Base-by-base conservation (phyloP, 2,329 filamentous ascomycete genomes). In the Phialemoniopsis sp. region DNA sequence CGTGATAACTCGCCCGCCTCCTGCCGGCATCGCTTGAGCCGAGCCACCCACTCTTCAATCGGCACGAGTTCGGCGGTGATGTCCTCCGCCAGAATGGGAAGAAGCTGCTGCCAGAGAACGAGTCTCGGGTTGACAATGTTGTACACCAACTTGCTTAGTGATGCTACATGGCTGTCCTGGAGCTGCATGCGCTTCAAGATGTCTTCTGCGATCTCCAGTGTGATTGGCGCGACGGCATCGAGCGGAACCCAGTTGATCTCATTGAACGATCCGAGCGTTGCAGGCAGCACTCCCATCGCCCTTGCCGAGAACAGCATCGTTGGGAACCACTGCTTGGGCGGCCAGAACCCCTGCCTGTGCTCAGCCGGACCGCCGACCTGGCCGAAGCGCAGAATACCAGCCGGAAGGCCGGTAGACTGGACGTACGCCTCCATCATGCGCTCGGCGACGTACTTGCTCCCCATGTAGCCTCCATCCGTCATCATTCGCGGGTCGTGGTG, bases 281-380 rank as follows among this genome's bases (percentile, higher is more conserved):
- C 41, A 0, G 78, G 77, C 3, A 80, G 50, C 6, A 64, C 54
- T 0, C 68, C 65, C 2, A 81, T n/a, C n/a, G n/a, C n/a, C n/a
- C n/a, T n/a, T n/a, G n/a, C n/a, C n/a, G n/a, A n/a, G n/a, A n/a
- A n/a, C n/a, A n/a, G n/a, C n/a, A n/a, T n/a, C n/a, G 58, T 65
- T 0, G 78, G 78, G 3, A 82, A 51, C 70, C 75, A 81, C 44
- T 82, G 78, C 9, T 73, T 64, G 16, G 55, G 59, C 43, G 76
- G 79, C 78, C 78, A 82, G 18, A 50, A 46, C 0, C 76, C 76
- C 8, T 51, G 13, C 58, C 53, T 15, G 15, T 58, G 45, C 2
- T 54, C 39, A 0, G 63, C 70, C 44, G 76, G 72, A 1, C 66
- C 72, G 8, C 69, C 66, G 8, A 78, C 64, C 47, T 77, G 73